Percentiles rank a stretch among this genome's conserved stretches.
Conservation (phyloP, 345 rosid genomes). For the Euphorbia tirucalli region DNA sequence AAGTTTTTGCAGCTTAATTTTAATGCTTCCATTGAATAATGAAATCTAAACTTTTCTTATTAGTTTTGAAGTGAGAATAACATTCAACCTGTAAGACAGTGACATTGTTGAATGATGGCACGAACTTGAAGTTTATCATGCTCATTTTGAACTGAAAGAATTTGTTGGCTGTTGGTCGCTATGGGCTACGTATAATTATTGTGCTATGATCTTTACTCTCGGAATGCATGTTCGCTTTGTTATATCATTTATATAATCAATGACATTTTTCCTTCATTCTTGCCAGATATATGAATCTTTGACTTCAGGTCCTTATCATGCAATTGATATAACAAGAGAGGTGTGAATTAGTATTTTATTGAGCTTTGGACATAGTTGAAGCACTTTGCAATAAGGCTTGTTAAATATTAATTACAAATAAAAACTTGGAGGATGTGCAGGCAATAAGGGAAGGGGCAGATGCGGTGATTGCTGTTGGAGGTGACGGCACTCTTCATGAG, state of each 20-base stretch:
- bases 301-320: conserved; percentile 93
- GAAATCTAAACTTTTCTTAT: neutral
- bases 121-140: conserved; percentile 2
- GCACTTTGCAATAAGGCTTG: neutral
- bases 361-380: conserved; percentile 17
- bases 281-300: conserved; percentile 75
- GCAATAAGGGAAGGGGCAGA: conserved; percentile 91
- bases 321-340: conserved; percentile 91
- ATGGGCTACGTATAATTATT: neutral
- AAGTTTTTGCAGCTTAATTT: neutral
- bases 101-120: neutral
- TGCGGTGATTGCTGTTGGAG: conserved; percentile 99
- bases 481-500: conserved; percentile 98
- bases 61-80: neutral
- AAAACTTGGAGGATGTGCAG: conserved; percentile 32
- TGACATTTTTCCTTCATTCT: conserved; percentile 5
- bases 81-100: neutral
- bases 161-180: neutral
- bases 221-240: neutral
- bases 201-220: neutral
- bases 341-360: conserved; percentile 34
- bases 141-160: neutral
- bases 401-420: neutral
- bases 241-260: neutral
- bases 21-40: neutral